Base-by-base conservation (phyloP, 495 filamentous ascomycete species). In the Cercophora newfieldiana region DNA sequence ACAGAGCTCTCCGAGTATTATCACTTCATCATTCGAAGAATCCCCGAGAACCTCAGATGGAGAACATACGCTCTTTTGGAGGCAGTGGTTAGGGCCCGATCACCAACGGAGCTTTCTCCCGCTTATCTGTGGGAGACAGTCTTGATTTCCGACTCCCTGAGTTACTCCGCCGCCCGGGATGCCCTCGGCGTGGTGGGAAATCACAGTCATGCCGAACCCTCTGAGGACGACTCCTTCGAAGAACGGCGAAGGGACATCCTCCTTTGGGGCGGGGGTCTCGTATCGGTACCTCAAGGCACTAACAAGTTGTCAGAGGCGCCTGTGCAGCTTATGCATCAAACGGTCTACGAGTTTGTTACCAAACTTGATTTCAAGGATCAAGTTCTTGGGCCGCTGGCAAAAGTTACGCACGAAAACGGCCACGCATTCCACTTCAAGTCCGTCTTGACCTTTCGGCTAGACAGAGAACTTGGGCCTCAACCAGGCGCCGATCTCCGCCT, bases 401-500 rank as follows among this genome's bases (percentile, higher is more conserved):
- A 53, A 7, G 6, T 53, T 2, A 53, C 21, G n/a, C 50, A 53
- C n/a, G 50, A 53, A 53, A 53, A 53, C 12, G 50, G 50, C 2
- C 50, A 53, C 50, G 1, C 50, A 8, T 53, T 53, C 50, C 50
- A 53, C 50, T 53, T 53, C 50, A 53, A 53, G n/a, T 53, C 50
- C 10, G 4, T 12, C 10, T 14, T 53, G 50, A 53, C 3, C 24
- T 53, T 53, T n/a, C 50, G n/a, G 2, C 22, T 53, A 19, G 12
- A 22, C 48, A 16, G 18, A 18, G 37, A 47, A 18, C 18, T 47
- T 47, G 37, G 37, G 18, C 18, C 7, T 47, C 37, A 7, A 47
- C 37, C 7, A 47, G 18, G 37, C 37, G 37, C 7, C 7, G 18
- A 47, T n/a, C 48, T 51, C 4, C 48, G 48, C 4, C 48, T 16